These are phyloP conservation scores for Rosa multiflora DNA, from an alignment of 306 rosid species.

Conservation along the genomic window DNA sequence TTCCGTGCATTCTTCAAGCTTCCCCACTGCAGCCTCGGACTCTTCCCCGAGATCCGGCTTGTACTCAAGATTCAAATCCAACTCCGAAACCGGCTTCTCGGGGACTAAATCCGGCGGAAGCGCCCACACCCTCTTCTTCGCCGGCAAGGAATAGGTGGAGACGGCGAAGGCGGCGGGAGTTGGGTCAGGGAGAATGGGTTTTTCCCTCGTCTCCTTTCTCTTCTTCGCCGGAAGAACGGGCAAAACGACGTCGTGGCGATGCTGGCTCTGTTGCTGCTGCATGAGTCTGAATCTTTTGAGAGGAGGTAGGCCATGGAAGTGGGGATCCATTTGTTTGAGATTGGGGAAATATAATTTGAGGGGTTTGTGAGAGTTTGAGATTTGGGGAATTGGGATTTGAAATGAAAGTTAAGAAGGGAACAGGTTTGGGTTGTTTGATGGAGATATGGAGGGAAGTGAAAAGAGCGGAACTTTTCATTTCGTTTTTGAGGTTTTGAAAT, in stretches of 20 bases:
- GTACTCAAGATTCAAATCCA: conserved; percentile 67
- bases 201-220: conserved; percentile 54
- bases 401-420: not conserved
- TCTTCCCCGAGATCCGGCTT: conserved; percentile 28
- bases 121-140: conserved; percentile 78
- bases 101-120: conserved; percentile 34
- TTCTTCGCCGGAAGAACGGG: conserved; percentile 63
- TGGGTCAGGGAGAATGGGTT: conserved; percentile 10
- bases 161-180: not conserved
- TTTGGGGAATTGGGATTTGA: conserved; percentile 10
- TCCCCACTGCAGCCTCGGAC: not conserved
- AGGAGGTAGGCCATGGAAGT: conserved; percentile 56
- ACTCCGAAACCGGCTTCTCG: conserved; percentile 1
- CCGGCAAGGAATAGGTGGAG: conserved; percentile 48
- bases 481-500: not conserved
- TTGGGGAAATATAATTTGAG: not conserved
- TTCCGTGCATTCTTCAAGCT: conserved; percentile 4
- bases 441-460: conserved; percentile 4
- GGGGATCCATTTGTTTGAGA: conserved; percentile 42
- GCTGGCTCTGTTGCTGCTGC: conserved; percentile 47
- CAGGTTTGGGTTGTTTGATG: not conserved
- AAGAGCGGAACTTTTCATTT: not conserved
- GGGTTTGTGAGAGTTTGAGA: not conserved
- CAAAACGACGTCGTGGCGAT: not conserved
- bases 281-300: conserved; percentile 60